phyloP scores from a whole-genome alignment of 352 stramenopile species.

The Aphanomyces cochlioides region DNA sequence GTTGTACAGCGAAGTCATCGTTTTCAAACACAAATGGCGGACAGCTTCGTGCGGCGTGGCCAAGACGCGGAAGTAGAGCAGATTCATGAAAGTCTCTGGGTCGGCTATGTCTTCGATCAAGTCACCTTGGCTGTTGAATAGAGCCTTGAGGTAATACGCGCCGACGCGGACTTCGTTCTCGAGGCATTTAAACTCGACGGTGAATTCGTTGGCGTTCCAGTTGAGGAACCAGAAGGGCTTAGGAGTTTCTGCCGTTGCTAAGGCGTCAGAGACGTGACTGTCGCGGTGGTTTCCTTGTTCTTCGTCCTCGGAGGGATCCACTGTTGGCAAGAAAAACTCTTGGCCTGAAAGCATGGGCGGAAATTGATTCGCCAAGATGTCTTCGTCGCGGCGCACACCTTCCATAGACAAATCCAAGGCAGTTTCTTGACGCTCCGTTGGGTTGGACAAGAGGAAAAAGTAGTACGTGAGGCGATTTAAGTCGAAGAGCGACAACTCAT shows the following conservation, averaged over 20 bases:
- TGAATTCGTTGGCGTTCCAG: conserved; percentile 86
- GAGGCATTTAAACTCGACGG: conserved; percentile 71
- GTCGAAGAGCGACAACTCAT: conserved; percentile 67
- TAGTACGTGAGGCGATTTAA: conserved; percentile 76
- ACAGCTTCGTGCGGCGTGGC: conserved; percentile 35
- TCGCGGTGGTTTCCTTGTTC: neutral
- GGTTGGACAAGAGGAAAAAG: conserved; percentile 45
- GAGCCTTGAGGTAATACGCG: conserved; percentile 76
- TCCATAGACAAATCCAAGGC: conserved; percentile 10
- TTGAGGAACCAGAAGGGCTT: conserved; percentile 73
- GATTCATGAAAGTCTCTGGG: conserved; percentile 75
- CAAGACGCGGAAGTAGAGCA: conserved; percentile 82
- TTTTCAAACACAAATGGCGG: conserved; percentile 73
- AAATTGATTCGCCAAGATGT: conserved; percentile 9
- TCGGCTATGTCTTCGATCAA: conserved; percentile 75
- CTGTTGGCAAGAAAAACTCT: neutral
- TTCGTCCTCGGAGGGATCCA: conserved; percentile 7
- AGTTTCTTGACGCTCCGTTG: conserved; percentile 11
- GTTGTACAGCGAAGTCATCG: conserved; percentile 86
- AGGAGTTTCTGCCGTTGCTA: neutral
- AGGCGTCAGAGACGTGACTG: neutral
- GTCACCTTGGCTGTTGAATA: conserved; percentile 75
- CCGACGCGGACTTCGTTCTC: conserved; percentile 74
- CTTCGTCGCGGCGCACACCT: neutral
- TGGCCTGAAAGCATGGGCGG: conserved; percentile 9